Evolutionary conservation across 352 stramenopile species (phyloP), one percentile per base, ranked within the genome.

Genomic region (Labyrinthula sp.): DNA sequence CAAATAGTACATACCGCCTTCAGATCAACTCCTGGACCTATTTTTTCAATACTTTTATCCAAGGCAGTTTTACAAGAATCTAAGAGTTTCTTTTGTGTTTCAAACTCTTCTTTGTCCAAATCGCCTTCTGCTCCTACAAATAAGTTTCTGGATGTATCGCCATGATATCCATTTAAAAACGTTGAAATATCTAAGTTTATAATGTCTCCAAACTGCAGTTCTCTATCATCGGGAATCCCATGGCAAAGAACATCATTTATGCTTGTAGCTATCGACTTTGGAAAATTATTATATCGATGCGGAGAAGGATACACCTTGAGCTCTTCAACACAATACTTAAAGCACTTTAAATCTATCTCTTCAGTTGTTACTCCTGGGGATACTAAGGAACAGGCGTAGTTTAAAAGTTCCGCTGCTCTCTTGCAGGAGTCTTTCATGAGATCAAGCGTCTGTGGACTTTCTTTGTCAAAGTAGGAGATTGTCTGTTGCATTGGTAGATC

Each of bases 231-330:
- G 0, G 87, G 85, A 58, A 95, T 95, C 39, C 82, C 83, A 58
- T 97, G 87, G 47, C 89, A 91, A 6, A 93, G 73, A 30, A 95
- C 72, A 58, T 95, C 86, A 64, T 97, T 97, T 36, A 95, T 73
- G 10, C 67, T 87, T 31, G 76, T 75, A 64, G 84, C 95, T 20
- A 95, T 62, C 28, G 79, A 83, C 67, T 95, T 92, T 47, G 80
- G 75, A 59, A 91, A 93, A 38, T 74, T 71, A 30, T 68, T 66
- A 57, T 94, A 92, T 54, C 84, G 81, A n/a, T 92, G 66, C 9
- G 70, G 72, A 14, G 61, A 69, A 8, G 72, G 73, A 45, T 79
- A 84, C 27, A 75, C 84, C 12, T 67, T 67, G n/a, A n/a, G n/a
- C 24, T 62, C 58, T 3, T 63, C 65, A 29, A 92, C 54, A 36